Percentiles rank a stretch among this genome's conserved stretches.
These are phyloP conservation scores for Nematodospora valgi DNA, from an alignment of 805 yeast genomes.

Conservation along the genomic window DNA sequence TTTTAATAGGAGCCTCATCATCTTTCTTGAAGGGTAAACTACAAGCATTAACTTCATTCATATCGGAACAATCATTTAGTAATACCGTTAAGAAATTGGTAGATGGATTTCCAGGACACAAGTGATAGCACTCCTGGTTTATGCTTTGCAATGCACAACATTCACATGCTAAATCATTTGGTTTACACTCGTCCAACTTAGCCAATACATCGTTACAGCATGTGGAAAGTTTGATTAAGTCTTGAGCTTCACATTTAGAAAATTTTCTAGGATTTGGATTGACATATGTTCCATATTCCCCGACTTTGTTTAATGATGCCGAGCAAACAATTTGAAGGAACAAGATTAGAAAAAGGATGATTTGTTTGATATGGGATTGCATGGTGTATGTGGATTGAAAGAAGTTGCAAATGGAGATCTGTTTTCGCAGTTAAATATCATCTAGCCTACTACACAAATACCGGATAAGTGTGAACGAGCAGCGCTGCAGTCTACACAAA, in stretches of 20 bases:
- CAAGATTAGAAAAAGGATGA: too few relatives aligned
- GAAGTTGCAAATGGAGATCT: too few relatives aligned
- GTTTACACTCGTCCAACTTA: slow-evolving; percentile 47
- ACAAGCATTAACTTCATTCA: slow-evolving; percentile 51
- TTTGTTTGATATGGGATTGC: too few relatives aligned
- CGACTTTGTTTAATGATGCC: too few relatives aligned
- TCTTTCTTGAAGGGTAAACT: slow-evolving; percentile 46
- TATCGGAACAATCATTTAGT: slow-evolving; percentile 42
- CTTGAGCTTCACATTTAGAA: slow-evolving; percentile 41
- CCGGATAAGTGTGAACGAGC: too few relatives aligned
- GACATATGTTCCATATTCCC: slow-evolving; percentile 32
- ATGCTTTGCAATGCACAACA: slow-evolving; percentile 54
- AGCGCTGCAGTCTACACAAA: too few relatives aligned
- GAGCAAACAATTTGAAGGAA: too few relatives aligned
- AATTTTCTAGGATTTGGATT: slow-evolving; percentile 45
- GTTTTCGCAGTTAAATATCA: too few relatives aligned
- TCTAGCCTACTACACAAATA: too few relatives aligned
- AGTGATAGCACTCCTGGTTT: slow-evolving; percentile 41
- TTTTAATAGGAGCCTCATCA: slow-evolving; percentile 24
- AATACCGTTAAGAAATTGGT: slow-evolving; percentile 45
- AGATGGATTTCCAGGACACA: slow-evolving; percentile 48
- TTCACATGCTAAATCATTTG: slow-evolving; percentile 54
- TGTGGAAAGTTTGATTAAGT: slow-evolving; percentile 35
- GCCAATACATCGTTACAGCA: slow-evolving; percentile 48
- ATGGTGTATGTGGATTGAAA: too few relatives aligned